Evolutionary conservation across 495 filamentous ascomycete species (phyloP).

Genomic region (Massariosphaeria phaeospora): DNA sequence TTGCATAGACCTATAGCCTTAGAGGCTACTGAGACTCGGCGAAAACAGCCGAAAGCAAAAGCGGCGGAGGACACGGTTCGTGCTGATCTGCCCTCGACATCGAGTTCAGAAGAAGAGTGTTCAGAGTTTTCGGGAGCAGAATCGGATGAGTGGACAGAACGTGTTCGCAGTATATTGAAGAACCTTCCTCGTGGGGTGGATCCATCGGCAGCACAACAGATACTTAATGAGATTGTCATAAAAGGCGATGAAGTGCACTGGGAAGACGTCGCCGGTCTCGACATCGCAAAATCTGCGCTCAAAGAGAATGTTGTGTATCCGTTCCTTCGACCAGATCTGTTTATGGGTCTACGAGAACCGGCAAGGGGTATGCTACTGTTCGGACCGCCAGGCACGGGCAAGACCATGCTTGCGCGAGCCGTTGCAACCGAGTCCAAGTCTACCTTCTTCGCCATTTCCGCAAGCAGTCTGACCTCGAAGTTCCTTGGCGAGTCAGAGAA

Average conservation of each 20-base stretch:
- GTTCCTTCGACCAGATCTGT: conserved; percentile 91
- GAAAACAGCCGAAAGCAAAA: conserved; percentile 30
- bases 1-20: no score
- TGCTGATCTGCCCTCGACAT: conserved; percentile 18
- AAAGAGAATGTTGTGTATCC: conserved; percentile 98
- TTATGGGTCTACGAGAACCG: conserved; percentile 90
- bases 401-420: conserved; percentile 95
- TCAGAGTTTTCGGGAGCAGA: conserved; percentile 30
- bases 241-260: conserved; percentile 93
- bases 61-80: conserved; percentile 11
- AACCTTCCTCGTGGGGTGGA: conserved; percentile 78
- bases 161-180: conserved; percentile 61
- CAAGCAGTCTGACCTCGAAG: conserved; percentile 90
- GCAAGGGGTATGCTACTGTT: conserved; percentile 95
- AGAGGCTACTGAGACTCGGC: conserved; percentile 35
- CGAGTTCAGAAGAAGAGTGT: conserved; percentile 38
- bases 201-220: conserved; percentile 74
- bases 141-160: conserved; percentile 42
- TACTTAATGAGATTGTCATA: conserved; percentile 93
- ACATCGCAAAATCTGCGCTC: conserved; percentile 82
- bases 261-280: conserved; percentile 88
- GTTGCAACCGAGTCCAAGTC: conserved; percentile 93
- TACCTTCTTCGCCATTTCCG: conserved; percentile 96
- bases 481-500: conserved; percentile 97
- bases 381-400: conserved; percentile 92